These are phyloP conservation scores for Wallacemonas collosoma DNA, from an alignment of 208 protist genomes.

Conservation along the genomic window DNA sequence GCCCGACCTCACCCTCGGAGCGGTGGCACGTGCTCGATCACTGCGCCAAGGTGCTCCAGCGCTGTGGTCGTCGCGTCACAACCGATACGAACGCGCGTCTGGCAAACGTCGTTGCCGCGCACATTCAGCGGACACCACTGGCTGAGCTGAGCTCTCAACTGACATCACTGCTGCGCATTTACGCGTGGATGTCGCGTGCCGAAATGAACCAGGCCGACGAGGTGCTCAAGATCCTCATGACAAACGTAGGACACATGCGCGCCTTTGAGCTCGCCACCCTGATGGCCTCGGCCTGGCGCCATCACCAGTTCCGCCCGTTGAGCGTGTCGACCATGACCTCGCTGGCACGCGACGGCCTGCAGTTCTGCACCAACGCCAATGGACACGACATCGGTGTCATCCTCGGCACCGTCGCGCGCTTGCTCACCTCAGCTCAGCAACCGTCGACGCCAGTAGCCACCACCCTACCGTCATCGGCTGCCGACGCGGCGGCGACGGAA, in stretches of 20 bases:
- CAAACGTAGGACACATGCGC: constrained; percentile 52
- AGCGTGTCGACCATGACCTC: constrained; percentile 55
- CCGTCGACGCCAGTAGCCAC: background rate
- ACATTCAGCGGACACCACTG: constrained; percentile 41
- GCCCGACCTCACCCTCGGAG: background rate
- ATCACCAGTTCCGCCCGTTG: constrained; percentile 61
- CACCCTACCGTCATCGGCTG: no score
- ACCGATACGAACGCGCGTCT: constrained; percentile 62
- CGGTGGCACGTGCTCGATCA: constrained; percentile 36
- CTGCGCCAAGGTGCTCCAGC: constrained; percentile 75
- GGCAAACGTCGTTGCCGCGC: constrained; percentile 33
- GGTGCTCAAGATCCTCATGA: constrained; percentile 59
- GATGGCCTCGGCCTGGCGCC: constrained; percentile 52
- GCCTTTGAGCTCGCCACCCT: constrained; percentile 56
- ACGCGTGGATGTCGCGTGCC: constrained; percentile 78
- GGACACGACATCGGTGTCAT: constrained; percentile 53
- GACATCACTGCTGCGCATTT: constrained; percentile 58
- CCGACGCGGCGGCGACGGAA: background rate
- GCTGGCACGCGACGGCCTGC: constrained; percentile 43
- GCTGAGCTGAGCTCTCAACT: constrained; percentile 37
- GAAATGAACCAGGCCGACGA: constrained; percentile 55
- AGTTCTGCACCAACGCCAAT: constrained; percentile 46
- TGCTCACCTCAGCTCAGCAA: constrained; percentile 47
- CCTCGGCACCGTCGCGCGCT: constrained; percentile 48
- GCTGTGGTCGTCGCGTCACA: constrained; percentile 63